Base-by-base conservation (phyloP, 1,284 basidiomycete genomes). In the Cutaneotrichosporon cutaneum region DNA sequence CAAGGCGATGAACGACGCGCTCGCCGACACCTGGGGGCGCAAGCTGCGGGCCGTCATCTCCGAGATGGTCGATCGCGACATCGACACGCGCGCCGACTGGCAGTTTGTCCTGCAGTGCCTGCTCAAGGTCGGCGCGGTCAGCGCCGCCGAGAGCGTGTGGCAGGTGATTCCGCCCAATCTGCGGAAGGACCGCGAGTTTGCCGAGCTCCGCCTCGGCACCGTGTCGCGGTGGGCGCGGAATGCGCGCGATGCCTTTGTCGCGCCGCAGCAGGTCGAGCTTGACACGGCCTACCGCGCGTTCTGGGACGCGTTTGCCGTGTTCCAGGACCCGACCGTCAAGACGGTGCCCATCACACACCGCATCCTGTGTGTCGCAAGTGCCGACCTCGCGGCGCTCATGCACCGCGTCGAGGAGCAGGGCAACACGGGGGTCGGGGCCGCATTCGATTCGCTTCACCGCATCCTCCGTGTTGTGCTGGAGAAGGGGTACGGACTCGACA, bases 401-500 rank as follows among this genome's bases (percentile, higher is more conserved):
- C n/a, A 27, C 13, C 48, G 21, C 24, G 27, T 39, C 13, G 54
- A 32, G 47, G 35, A 55, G 21, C 22, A 27, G 51, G n/a, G 39
- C 39, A 18, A 7, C 39, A 18, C 16, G 18, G 7, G 16, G 16
- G 18, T 42, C 39, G 39, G 18, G 32, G 21, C 24, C 26, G 36
- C 33, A 4, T 22, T 48, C 26, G 14, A 52, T 21, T 52, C 51
- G 7, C 32, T 67, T 47, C 58, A 64, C 61, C 42, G 58, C 8
- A 52, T 62, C 9, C 22, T 62, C n/a, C 58, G 52, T 7, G 60
- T 56, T 42, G 48, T 67, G 22, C 16, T 64, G 22, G 14, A 30
- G 16, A 21, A 64, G 33, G 66, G 56, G 10, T 67, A 61, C 16
- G 62, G 63, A 10, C 32, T 67, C 8, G 66, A 67, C 45, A 53